Evolutionary conservation across 352 stramenopile species (phyloP).

Genomic region (Globisporangium nagaii): DNA sequence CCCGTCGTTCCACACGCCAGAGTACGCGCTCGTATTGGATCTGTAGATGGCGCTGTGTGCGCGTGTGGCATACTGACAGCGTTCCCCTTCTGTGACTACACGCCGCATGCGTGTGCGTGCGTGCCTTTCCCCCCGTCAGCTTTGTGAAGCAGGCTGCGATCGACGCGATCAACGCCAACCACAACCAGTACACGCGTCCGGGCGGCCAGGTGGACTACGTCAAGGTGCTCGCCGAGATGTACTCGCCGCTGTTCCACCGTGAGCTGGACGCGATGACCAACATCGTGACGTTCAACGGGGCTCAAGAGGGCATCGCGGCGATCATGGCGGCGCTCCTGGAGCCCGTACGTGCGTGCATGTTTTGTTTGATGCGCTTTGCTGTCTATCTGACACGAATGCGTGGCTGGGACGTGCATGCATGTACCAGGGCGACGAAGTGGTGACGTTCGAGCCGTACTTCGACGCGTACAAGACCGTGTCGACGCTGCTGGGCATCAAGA

Average conservation of each 20-base stretch:
- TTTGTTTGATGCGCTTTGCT: neutral
- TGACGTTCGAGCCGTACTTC: constrained; percentile 89
- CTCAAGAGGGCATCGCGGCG: constrained; percentile 81
- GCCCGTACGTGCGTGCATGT: constrained; percentile 22
- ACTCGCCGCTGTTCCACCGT: constrained; percentile 60
- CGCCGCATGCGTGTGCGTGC: neutral
- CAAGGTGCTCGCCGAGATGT: constrained; percentile 72
- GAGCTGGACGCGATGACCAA: constrained; percentile 70
- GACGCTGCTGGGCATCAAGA: constrained; percentile 76
- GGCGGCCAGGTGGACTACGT: constrained; percentile 81
- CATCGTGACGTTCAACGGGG: constrained; percentile 86
- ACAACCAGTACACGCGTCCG: constrained; percentile 89
- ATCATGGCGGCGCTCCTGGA: constrained; percentile 78
- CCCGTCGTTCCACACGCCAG: constrained; percentile 91
- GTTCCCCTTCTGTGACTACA: no score
- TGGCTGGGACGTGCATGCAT: no score
- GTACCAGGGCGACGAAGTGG: constrained; percentile 68
- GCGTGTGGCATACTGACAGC: no score
- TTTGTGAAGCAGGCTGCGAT: constrained; percentile 88
- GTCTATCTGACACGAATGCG: neutral
- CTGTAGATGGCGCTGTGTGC: neutral
- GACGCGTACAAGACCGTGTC: constrained; percentile 86
- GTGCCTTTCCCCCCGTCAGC: constrained; percentile 8
- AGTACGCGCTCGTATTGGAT: constrained; percentile 16
- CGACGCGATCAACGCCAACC: constrained; percentile 63